Percentiles rank a stretch among this genome's conserved stretches.
Evolutionary conservation across 2,329 filamentous ascomycete genomes (phyloP).

Genomic region (Venturia effusa): DNA sequence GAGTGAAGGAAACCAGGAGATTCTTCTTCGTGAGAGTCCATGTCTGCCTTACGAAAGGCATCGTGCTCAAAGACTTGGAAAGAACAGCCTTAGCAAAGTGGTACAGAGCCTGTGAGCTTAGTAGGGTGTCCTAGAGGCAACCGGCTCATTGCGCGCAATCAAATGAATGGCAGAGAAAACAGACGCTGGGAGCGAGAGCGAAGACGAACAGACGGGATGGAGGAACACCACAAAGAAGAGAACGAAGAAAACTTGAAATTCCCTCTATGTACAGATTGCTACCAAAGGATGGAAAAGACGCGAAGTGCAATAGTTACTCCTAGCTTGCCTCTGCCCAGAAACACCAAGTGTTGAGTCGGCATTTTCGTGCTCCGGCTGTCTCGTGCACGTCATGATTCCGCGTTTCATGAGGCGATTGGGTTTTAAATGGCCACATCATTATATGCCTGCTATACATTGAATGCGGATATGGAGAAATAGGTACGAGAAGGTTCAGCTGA

Average conservation of each 20-base stretch:
- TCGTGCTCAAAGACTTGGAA: neutral
- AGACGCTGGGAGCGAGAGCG: neutral
- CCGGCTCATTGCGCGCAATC: neutral
- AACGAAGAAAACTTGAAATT: neutral
- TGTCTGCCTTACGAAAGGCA: conserved; percentile 35
- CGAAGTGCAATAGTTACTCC: neutral
- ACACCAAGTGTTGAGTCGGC: neutral
- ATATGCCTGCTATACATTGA: neutral
- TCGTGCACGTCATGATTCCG: neutral
- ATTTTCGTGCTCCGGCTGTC: neutral
- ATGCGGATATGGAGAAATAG: neutral
- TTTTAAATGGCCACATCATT: neutral
- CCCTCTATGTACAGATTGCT: neutral
- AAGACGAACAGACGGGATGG: no score
- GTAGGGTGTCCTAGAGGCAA: neutral
- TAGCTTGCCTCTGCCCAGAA: neutral
- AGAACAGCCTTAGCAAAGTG: neutral
- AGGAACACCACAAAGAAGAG: neutral
- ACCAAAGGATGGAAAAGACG: neutral
- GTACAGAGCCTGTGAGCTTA: neutral
- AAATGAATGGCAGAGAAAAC: neutral
- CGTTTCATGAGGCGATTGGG: neutral
- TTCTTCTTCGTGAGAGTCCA: conserved; percentile 49
- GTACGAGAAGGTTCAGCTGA: neutral
- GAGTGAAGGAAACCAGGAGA: conserved; percentile 41